A percentile compares a stretch with the other conserved stretches of the same genome.
phyloP scores from a whole-genome alignment of 306 rosid species.

The Vigna unguiculata region DNA sequence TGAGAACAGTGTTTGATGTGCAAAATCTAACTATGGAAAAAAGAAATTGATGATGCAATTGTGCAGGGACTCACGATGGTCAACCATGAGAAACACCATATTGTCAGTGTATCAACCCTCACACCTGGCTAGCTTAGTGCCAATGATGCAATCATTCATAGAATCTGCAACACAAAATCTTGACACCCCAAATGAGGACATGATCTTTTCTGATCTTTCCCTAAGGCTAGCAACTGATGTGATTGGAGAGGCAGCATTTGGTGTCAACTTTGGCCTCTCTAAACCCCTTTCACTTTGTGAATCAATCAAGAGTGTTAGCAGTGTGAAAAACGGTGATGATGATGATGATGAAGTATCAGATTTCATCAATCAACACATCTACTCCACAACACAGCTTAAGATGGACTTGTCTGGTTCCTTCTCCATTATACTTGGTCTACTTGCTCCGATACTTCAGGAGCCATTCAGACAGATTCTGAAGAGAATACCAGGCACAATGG shows the following conservation, averaged over 20 bases:
- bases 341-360: constrained; percentile 64
- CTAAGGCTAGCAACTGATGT: constrained; percentile 83
- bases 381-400: constrained; percentile 90
- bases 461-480: constrained; percentile 81
- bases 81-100: constrained; percentile 82
- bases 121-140: constrained; percentile 76
- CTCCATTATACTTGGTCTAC: constrained; percentile 87
- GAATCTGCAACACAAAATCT: constrained; percentile 76
- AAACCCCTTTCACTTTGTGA: constrained; percentile 52
- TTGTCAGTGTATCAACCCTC: constrained; percentile 87
- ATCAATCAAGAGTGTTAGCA: constrained; percentile 40
- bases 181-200: constrained; percentile 59
- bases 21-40: constrained; percentile 18
- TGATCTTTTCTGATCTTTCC: constrained; percentile 75
- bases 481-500: constrained; percentile 87
- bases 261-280: constrained; percentile 87
- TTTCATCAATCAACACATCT: constrained; percentile 81
- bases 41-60: constrained; percentile 11
- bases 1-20: neutral
- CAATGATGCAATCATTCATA: constrained; percentile 81
- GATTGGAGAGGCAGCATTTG: constrained; percentile 94
- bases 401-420: constrained; percentile 97
- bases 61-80: constrained; percentile 72
- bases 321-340: neutral
- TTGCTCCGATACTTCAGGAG: constrained; percentile 79